Base-by-base conservation (phyloP, 2,329 filamentous ascomycete species). In the Colletotrichum coccodes region DNA sequence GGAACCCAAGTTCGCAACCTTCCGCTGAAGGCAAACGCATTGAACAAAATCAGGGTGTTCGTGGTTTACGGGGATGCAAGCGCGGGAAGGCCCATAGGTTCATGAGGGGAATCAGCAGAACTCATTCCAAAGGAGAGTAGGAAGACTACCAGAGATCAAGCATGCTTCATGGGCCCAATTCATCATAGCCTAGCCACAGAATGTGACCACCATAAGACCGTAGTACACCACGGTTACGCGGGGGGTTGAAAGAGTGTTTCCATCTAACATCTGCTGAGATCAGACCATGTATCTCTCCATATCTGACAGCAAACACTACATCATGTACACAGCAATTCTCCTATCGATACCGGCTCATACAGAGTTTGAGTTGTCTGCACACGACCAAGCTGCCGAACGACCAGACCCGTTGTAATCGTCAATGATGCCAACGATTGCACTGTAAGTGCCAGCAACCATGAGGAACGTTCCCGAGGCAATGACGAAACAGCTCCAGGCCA, bases 401-500 rank as follows among this genome's bases (percentile, higher is more conserved):
- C 60, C 68, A 6, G 68, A 57, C 6, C 18, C 34, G 16, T 47
- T 42, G 40, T 71, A 69, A 3, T 49, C 50, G 28, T 71, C 60
- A 2, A 68, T 54, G 4, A 71, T 71, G 26, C 40, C 64, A 9
- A 64, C 30, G 42, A 71, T 58, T 1, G 70, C 60, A 8, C 64
- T 67, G 32, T 71, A 71, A 1, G 70, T 69, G 3, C 70, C 70
- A 9, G 49, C 60, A 18, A 71, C 36, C 46, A 60, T 71, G 28
- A 71, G 16, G 9, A 49, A 59, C 28, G 7, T 38, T 47, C 58
- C 65, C 4, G 68, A 59, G 38, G 70, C 67, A 57, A 70, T 73
- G 63, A 72, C 68, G 38, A 74, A 74, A 26, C 64, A 26, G n/a
- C 72, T 50, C 64, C 49, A 72, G 16, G n/a, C 47, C 0, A 59